Evolutionary conservation across 176 grass and related monocot genomes (phyloP), one percentile per base, ranked within the genome.

Genomic region (Dendrocalamus sinicus): DNA sequence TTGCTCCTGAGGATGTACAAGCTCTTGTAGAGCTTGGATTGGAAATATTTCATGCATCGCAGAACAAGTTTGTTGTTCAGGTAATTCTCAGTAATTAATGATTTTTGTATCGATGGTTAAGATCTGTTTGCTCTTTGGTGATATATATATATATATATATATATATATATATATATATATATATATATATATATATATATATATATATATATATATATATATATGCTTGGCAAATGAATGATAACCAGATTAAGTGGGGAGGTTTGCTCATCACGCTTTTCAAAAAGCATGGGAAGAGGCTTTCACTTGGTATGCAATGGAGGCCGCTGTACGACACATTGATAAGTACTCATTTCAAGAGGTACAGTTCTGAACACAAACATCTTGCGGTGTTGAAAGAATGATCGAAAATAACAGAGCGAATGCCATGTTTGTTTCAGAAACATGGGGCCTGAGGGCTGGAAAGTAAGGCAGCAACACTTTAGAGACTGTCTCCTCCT

Each of bases 391-490:
- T 65, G 12, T 43, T 59, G 53, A 84, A 83, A 75, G 22, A 48
- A 61, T 76, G 50, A 68, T 10, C 70, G 3, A 16, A 74, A 82
- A 39, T 75, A 77, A 9, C 40, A 79, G 69, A 32, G 71, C 9
- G 20, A 81, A 73, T 87, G 60, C 6, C 69, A 78, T 87, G 44
- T 53, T 45, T 46, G 9, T 86, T 85, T 74, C 93, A 98, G 96
- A 88, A 98, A 98, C 78, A 94, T 91, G 80, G 96, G 96, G 19
- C 96, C 96, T 79, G 96, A 98, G 89, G 96, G 96, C 74, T 98
- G 96, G 96, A 94, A 92, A 85, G 67, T 98, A 87, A 89, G 84
- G 41, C 88, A 98, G 66, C 82, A 86, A 68, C 96, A 95, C 88
- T 95, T 95, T 98, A 26, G 90, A 98, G 64, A 94, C 91, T 47